Evolutionary conservation across 257 asterid species (phyloP), one percentile per base, ranked within the genome.

Genomic region (Solanum boliviense): DNA sequence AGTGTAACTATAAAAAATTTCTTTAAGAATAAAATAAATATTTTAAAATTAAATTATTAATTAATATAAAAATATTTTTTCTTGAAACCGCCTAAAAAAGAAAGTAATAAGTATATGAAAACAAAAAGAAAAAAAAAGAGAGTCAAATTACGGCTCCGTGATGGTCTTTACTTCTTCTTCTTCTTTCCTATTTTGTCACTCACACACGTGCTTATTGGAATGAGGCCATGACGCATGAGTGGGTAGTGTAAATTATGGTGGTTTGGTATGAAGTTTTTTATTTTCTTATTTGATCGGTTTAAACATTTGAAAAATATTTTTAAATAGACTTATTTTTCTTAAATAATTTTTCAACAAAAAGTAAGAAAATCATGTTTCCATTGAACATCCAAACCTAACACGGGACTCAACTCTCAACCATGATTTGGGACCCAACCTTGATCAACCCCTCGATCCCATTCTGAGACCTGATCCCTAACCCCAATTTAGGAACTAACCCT

Each of bases 91-190:
- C 20, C n/a, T 52, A 52, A 6, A 52, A 52, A 52, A 52, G 3
- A 52, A 15, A 52, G n/a, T 52, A 16, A 13, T 6, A 13, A 39
- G 46, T 39, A 39, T 25, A 10, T 13, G 18, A 5, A 41, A 78
- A 72, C 1, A 4, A 15, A 13, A 41, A 44, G 3, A 34, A 71
- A 0, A 44, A 46, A 5, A 52, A 52, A 10, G 0, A n/a, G 79
- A 73, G 36, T 35, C 46, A 10, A 90, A 34, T 91, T 84, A 88
- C 90, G 90, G 91, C 93, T 91, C 89, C 94, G 94, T 91, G 89
- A 84, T 75, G 84, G 75, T 88, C 34, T 92, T 74, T 89, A 88
- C 86, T 84, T 89, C 87, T 41, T 72, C 74, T 68, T 62, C 31
- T 27, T 31, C 38, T 71, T 70, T 29, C 6, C 3, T 68, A 68